A percentile compares a stretch with the other conserved stretches of the same genome.
phyloP scores from a whole-genome alignment of 2,329 filamentous ascomycete genomes.

The Verticillium tricorpus region DNA sequence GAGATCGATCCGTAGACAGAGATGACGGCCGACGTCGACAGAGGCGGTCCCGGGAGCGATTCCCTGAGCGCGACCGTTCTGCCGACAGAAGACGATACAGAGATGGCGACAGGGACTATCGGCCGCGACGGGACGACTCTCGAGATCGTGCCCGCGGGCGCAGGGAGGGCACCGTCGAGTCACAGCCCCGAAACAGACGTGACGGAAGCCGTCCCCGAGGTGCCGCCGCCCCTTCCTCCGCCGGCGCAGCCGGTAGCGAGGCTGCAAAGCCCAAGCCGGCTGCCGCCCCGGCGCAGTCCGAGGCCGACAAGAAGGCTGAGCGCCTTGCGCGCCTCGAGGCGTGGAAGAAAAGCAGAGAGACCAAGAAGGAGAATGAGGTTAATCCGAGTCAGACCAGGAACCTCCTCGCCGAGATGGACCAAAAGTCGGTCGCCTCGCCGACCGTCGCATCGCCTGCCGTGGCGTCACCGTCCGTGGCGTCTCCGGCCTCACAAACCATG shows the following conservation, averaged over 20 bases:
- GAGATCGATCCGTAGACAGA: slow-evolving; percentile 66
- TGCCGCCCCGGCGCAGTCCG: slow-evolving; percentile 49
- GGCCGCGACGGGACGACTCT: slow-evolving; percentile 68
- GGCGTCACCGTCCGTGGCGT: slow-evolving; percentile 35
- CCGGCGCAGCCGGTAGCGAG: slow-evolving; percentile 48
- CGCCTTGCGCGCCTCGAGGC: slow-evolving; percentile 77
- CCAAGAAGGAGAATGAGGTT: slow-evolving; percentile 67
- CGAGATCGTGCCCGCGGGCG: slow-evolving; percentile 60
- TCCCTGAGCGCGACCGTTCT: slow-evolving; percentile 47
- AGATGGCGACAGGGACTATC: slow-evolving; percentile 59
- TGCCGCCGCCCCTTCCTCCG: slow-evolving; percentile 43
- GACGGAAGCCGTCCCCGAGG: slow-evolving; percentile 47
- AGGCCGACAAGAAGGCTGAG: slow-evolving; percentile 75
- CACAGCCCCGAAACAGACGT: slow-evolving; percentile 59
- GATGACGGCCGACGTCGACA: slow-evolving; percentile 53
- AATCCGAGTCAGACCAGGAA: slow-evolving; percentile 61
- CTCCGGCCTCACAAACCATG: slow-evolving; percentile 37
- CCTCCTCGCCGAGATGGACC: slow-evolving; percentile 69
- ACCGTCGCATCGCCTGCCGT: slow-evolving; percentile 41
- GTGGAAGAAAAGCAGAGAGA: slow-evolving; percentile 88
- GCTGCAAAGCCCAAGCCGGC: slow-evolving; percentile 52
- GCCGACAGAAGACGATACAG: slow-evolving; percentile 47
- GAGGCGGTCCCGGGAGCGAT: slow-evolving; percentile 48
- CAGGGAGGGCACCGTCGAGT: slow-evolving; percentile 69
- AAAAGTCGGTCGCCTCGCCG: slow-evolving; percentile 55